phyloP scores from a whole-genome alignment of 169 alveolate species.

The Plasmodium adleri region DNA sequence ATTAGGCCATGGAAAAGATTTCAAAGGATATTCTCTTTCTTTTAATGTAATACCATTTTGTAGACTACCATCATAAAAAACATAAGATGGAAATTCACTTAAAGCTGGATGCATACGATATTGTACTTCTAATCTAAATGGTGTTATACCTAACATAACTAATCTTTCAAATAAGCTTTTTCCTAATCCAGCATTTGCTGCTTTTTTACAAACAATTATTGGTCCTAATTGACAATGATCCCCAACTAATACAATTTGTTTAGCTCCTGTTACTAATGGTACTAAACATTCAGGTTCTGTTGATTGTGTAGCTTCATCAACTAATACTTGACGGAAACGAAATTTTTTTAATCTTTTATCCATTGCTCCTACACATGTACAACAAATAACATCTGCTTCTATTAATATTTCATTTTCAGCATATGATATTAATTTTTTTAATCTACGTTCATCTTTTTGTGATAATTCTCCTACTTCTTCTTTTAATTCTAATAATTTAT shows the following conservation, averaged over 20 bases:
- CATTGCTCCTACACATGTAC: constrained; percentile 94
- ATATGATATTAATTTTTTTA: constrained; percentile 86
- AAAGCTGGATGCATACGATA: constrained; percentile 98
- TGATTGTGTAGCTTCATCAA: constrained; percentile 97
- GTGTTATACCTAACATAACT: constrained; percentile 77
- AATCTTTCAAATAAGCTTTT: constrained; percentile 93
- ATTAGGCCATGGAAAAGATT: constrained; percentile 90
- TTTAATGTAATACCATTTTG: constrained; percentile 94
- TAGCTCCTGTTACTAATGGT: constrained; percentile 94
- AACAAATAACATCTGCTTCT: constrained; percentile 85
- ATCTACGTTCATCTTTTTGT: constrained; percentile 89
- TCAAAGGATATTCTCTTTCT: constrained; percentile 86
- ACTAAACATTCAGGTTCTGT: constrained; percentile 93
- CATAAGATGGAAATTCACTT: constrained; percentile 94
- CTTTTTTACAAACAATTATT: constrained; percentile 94
- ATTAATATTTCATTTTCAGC: constrained; percentile 90
- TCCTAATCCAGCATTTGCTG: constrained; percentile 88
- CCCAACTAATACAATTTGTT: constrained; percentile 94
- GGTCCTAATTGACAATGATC: constrained; percentile 98
- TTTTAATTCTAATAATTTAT: constrained; percentile 82
- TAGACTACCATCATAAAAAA: constrained; percentile 95
- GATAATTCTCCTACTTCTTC: constrained; percentile 90
- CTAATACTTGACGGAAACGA: constrained; percentile 92
- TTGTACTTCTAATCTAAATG: constrained; percentile 93
- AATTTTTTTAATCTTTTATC: constrained; percentile 93